Evolutionary conservation across 768 basidiomycete species (phyloP).

Genomic region (Panus rudis): DNA sequence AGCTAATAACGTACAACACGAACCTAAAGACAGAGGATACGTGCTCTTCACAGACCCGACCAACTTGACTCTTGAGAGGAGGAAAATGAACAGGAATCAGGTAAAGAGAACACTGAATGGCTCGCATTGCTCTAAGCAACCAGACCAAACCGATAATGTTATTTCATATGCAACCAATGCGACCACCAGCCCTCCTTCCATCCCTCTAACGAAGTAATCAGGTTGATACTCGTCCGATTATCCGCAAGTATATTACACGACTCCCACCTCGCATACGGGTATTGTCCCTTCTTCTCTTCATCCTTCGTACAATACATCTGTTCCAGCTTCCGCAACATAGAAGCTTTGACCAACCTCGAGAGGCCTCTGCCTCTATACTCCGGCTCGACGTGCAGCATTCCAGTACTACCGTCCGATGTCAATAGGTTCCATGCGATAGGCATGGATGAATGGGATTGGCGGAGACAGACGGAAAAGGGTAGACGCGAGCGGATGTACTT

Average conservation of each 20-base stretch:
- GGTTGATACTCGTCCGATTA: background rate
- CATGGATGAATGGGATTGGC: background rate
- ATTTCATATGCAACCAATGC: background rate
- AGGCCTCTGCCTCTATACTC: background rate
- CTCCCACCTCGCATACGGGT: background rate
- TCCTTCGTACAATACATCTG: background rate
- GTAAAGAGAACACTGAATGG: too few relatives aligned
- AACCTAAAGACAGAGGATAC: conserved; percentile 82
- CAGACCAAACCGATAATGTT: too few relatives aligned
- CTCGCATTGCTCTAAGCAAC: too few relatives aligned
- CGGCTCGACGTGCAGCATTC: background rate
- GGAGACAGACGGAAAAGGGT: background rate
- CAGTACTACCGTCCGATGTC: background rate
- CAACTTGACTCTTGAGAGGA: too few relatives aligned
- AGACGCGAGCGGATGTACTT: background rate
- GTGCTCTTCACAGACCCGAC: too few relatives aligned
- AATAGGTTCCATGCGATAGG: background rate
- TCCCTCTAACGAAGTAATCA: background rate
- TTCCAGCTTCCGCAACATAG: background rate
- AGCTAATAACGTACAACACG: conserved; percentile 87
- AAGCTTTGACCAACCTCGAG: background rate
- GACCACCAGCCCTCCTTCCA: background rate
- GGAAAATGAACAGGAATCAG: too few relatives aligned
- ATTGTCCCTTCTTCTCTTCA: background rate
- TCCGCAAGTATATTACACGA: background rate